phyloP scores from a whole-genome alignment of 2,329 filamentous ascomycete species.

The Colletotrichum magnum region DNA sequence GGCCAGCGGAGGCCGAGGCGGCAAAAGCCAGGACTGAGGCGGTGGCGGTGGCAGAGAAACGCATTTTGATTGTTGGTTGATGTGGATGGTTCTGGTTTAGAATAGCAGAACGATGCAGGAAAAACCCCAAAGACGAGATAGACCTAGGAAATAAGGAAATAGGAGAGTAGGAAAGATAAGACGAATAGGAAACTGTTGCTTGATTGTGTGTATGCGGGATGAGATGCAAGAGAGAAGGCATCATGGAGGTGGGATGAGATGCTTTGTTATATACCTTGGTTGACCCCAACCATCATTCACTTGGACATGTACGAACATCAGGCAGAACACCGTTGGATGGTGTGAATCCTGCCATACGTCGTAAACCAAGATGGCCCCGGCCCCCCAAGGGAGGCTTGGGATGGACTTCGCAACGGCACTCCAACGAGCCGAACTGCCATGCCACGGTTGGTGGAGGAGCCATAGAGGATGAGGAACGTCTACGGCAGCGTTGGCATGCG shows the following conservation, averaged over 20 bases:
- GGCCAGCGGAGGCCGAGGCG: conserved; percentile 49
- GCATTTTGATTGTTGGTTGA: conserved; percentile 49
- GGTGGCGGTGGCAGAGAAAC: conserved; percentile 46
- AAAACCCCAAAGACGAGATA: conserved; percentile 3
- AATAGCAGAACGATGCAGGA: neutral
- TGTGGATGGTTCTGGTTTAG: conserved; percentile 5
- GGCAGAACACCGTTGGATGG: neutral
- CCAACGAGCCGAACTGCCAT: conserved; percentile 1
- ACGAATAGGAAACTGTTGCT: neutral
- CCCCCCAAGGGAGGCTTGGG: conserved; percentile 12
- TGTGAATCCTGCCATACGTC: conserved; percentile 17
- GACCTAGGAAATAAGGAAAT: conserved; percentile 17
- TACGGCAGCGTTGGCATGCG: conserved; percentile 9
- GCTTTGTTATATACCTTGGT: conserved; percentile 32
- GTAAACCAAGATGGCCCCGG: conserved; percentile 13
- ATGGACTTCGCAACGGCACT: conserved; percentile 2
- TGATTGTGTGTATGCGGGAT: conserved; percentile 7
- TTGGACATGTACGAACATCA: neutral
- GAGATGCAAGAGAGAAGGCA: conserved; percentile 16
- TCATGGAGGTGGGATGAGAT: neutral
- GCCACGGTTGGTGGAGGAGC: conserved; percentile 3
- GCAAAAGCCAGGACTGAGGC: conserved; percentile 57
- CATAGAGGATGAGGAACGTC: neutral
- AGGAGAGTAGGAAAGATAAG: conserved; percentile 3
- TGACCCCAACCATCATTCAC: neutral